Evolutionary conservation across 352 stramenopile genomes (phyloP).

Genomic region (Peronospora farinosa): DNA sequence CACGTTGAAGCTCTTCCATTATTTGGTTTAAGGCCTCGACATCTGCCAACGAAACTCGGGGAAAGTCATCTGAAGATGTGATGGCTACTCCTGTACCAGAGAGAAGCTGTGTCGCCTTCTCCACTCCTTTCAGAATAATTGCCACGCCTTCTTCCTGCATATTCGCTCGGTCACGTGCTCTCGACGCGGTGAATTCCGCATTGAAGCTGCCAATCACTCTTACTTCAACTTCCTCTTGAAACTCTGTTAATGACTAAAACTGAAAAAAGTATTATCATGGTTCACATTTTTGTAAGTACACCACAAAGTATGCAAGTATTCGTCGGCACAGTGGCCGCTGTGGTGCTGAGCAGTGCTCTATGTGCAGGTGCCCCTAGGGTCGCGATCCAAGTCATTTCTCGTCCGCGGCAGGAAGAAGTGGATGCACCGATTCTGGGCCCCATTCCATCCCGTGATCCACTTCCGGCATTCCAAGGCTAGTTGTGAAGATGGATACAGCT

Average conservation of each 20-base stretch:
- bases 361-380: conserved; percentile 44
- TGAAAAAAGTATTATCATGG: not conserved
- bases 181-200: conserved; percentile 14
- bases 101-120: conserved; percentile 20
- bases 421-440: conserved; percentile 18
- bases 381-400: conserved; percentile 54
- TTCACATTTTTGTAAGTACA: conserved; percentile 8
- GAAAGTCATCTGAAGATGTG: not conserved
- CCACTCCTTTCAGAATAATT: conserved; percentile 19
- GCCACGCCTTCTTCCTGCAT: conserved; percentile 14
- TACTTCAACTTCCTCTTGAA: conserved; percentile 17
- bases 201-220: conserved; percentile 25
- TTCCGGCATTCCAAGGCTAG: conserved; percentile 36
- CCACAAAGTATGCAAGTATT: conserved; percentile 7
- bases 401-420: conserved; percentile 18
- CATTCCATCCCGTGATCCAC: conserved; percentile 43
- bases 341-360: conserved; percentile 21
- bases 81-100: not conserved
- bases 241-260: not conserved
- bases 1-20: conserved; percentile 29
- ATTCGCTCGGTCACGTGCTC: conserved; percentile 3
- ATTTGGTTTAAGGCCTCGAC: conserved; percentile 9
- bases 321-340: conserved; percentile 7
- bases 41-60: conserved; percentile 4
- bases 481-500: conserved; percentile 3